A percentile compares a stretch with the other conserved stretches of the same genome.
Conservation (phyloP, 2,329 filamentous ascomycete genomes). For the Microdochium nivale region DNA sequence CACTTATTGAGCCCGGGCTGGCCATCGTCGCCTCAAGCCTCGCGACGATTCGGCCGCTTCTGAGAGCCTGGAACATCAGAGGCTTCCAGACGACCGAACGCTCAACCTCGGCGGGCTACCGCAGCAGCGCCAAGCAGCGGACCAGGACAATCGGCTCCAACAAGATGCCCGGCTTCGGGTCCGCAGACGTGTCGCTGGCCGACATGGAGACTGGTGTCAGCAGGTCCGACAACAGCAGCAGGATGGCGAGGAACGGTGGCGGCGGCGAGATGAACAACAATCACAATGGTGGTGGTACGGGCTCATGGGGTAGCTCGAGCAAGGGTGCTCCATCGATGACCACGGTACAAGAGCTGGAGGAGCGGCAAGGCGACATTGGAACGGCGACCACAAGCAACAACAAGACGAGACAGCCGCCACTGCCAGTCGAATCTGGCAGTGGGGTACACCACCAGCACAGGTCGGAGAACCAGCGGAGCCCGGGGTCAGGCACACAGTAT, state of each 20-base stretch:
- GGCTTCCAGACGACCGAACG: conserved; percentile 35
- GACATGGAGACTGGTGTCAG: conserved; percentile 20
- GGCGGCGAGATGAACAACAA: conserved; percentile 1
- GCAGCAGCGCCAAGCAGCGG: conserved; percentile 15
- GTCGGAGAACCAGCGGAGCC: no score
- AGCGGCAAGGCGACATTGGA: neutral
- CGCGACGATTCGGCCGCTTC: conserved; percentile 44
- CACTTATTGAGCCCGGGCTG: conserved; percentile 46
- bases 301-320: neutral
- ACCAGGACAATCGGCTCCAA: conserved; percentile 16
- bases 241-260: conserved; percentile 1
- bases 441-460: no score
- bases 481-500: neutral
- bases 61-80: conserved; percentile 35
- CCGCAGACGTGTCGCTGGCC: conserved; percentile 26
- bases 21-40: conserved; percentile 46
- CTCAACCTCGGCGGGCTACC: conserved; percentile 18
- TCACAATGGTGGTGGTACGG: neutral
- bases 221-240: neutral
- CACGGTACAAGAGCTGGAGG: neutral
- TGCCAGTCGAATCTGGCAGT: no score
- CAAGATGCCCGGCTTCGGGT: conserved; percentile 23
- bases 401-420: no score
- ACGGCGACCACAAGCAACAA: no score
- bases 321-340: neutral